phyloP scores from a whole-genome alignment of 805 yeast species.

The Schwanniomyces yamadae region DNA sequence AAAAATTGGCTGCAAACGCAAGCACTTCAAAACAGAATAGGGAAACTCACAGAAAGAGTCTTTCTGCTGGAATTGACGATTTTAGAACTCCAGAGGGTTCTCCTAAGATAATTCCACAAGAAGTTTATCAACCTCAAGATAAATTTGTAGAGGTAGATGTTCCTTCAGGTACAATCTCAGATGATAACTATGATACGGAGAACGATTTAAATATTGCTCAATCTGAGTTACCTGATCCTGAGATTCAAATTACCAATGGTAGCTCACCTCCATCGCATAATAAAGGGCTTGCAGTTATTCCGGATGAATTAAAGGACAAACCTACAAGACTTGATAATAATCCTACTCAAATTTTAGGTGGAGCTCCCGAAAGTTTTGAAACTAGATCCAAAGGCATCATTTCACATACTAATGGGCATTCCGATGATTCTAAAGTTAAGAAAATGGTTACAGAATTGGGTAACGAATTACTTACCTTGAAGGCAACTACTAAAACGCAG shows the following conservation, averaged over 20 bases:
- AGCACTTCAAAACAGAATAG: slow-evolving; percentile 19
- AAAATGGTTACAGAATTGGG: slow-evolving; percentile 32
- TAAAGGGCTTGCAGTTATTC: too few species aligned
- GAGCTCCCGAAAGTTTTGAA: too few species aligned
- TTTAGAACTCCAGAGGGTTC: slow-evolving; percentile 30
- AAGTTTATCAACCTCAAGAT: slow-evolving; percentile 10
- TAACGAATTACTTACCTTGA: slow-evolving; percentile 31
- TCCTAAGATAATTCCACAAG: slow-evolving; percentile 13
- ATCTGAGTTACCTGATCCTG: background rate
- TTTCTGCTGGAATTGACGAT: slow-evolving; percentile 36
- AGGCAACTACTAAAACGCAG: slow-evolving; percentile 39
- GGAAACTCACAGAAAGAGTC: slow-evolving; percentile 33
- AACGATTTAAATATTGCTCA: background rate
- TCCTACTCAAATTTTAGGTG: too few species aligned
- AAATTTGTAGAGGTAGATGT: slow-evolving; percentile 30
- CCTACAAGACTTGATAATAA: background rate
- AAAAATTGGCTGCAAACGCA: slow-evolving; percentile 13
- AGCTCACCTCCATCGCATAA: too few species aligned
- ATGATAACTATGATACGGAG: slow-evolving; percentile 4
- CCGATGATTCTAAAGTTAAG: slow-evolving; percentile 29
- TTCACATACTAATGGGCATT: slow-evolving; percentile 4
- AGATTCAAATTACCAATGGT: too few species aligned
- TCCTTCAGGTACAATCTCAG: slow-evolving; percentile 25
- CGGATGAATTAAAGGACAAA: background rate
- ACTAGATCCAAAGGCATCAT: background rate